These are phyloP conservation scores for Diaporthe citrichinensis DNA, from an alignment of 2,329 filamentous ascomycete genomes.

Conservation along the genomic window DNA sequence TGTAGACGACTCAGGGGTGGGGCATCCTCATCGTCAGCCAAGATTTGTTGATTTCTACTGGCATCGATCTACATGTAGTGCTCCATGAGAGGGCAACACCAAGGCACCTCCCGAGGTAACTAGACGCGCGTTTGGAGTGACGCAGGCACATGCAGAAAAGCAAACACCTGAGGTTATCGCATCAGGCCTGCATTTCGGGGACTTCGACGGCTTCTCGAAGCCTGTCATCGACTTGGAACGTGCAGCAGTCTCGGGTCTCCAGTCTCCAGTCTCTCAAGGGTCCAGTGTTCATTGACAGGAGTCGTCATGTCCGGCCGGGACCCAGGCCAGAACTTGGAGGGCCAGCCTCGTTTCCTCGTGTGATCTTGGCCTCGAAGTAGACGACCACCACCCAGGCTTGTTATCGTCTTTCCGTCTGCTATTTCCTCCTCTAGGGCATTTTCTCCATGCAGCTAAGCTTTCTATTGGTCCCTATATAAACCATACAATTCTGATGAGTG, in stretches of 20 bases:
- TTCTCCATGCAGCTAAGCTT: no score
- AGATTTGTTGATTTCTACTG: background rate
- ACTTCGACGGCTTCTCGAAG: background rate
- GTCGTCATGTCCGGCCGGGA: slow-evolving; percentile 33
- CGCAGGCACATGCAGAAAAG: background rate
- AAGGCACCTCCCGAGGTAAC: background rate
- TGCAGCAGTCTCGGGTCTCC: slow-evolving; percentile 3
- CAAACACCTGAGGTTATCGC: background rate
- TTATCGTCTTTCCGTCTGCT: slow-evolving; percentile 16
- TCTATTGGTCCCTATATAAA: no score
- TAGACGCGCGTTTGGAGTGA: background rate
- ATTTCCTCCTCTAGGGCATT: no score
- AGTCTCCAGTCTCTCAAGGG: slow-evolving; percentile 14
- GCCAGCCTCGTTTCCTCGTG: slow-evolving; percentile 18
- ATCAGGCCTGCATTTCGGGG: background rate
- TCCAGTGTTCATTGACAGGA: slow-evolving; percentile 19
- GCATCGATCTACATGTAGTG: background rate
- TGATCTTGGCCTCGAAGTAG: slow-evolving; percentile 33
- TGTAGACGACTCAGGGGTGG: background rate
- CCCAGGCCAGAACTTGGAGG: slow-evolving; percentile 19
- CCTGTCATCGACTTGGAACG: background rate
- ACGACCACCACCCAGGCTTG: background rate
- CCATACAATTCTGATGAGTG: background rate
- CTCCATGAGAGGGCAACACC: background rate
- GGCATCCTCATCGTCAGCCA: background rate